Conservation (phyloP, 805 yeast genomes). For the Saccharomyces paradoxus region DNA sequence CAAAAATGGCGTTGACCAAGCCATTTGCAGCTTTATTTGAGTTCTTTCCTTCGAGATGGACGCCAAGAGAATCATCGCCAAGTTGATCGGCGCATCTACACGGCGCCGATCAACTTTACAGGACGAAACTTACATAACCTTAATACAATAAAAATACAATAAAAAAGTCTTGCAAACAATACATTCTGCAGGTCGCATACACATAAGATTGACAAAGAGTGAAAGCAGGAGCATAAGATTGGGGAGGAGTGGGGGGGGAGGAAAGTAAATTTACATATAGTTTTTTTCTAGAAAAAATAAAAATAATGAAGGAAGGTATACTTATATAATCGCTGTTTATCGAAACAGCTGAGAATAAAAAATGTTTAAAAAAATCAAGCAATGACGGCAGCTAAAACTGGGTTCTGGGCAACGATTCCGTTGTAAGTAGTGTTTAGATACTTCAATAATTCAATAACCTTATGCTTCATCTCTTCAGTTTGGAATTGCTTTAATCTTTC, state of each 20-base stretch:
- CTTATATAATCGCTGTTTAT: neutral
- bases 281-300: neutral
- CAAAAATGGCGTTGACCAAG: neutral
- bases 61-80: neutral
- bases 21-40: neutral
- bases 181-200: neutral
- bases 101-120: neutral
- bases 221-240: neutral
- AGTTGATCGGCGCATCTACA: neutral
- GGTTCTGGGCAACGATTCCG: slow-evolving; percentile 49
- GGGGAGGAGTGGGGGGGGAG: neutral
- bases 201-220: neutral
- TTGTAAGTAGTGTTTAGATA: slow-evolving; percentile 57
- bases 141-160: neutral
- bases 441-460: slow-evolving; percentile 64
- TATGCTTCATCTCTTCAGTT: slow-evolving; percentile 51
- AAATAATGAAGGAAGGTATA: neutral
- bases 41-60: neutral
- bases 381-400: slow-evolving; percentile 31
- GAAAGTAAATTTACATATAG: neutral
- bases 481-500: slow-evolving; percentile 75
- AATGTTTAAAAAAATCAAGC: slow-evolving; percentile 16
- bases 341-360: neutral
- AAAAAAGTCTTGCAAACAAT: neutral
- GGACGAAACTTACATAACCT: neutral